A percentile compares a stretch with the other conserved stretches of the same genome.
Conservation (phyloP, 192 early-diverging fungal genomes). For the Mortierella alpina region DNA sequence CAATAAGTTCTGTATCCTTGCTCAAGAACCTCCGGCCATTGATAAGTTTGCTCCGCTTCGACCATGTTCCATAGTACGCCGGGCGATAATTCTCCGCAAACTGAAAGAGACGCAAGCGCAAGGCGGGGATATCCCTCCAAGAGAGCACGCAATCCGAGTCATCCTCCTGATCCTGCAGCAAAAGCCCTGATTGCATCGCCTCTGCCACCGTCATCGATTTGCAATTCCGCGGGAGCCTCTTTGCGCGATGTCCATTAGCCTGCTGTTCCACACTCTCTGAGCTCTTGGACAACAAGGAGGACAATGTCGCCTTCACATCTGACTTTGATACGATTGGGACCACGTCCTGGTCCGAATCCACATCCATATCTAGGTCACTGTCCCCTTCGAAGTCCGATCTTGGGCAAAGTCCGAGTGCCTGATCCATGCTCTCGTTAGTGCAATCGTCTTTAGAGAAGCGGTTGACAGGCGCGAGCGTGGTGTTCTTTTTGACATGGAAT, state of each 20-base stretch:
- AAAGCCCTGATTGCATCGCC: slow-evolving; percentile 27
- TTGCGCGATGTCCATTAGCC: slow-evolving; percentile 10
- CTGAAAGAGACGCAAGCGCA: slow-evolving; percentile 74
- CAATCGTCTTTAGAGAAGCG: slow-evolving; percentile 34
- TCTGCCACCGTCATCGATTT: slow-evolving; percentile 28
- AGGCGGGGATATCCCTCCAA: slow-evolving; percentile 48
- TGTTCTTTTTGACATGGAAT: slow-evolving; percentile 68
- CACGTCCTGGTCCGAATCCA: slow-evolving; percentile 31
- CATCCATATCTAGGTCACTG: slow-evolving; percentile 14
- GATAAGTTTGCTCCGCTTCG: slow-evolving; percentile 66
- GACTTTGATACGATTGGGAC: not conserved
- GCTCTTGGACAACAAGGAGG: slow-evolving; percentile 8
- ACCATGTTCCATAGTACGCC: slow-evolving; percentile 87
- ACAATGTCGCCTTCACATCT: slow-evolving; percentile 2
- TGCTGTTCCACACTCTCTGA: not conserved
- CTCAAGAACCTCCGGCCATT: slow-evolving; percentile 70
- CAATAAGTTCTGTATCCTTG: slow-evolving; percentile 68
- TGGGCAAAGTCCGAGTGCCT: slow-evolving; percentile 5
- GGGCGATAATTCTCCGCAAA: slow-evolving; percentile 79
- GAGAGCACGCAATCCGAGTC: slow-evolving; percentile 26
- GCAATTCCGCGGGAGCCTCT: slow-evolving; percentile 28
- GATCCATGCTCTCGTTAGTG: slow-evolving; percentile 18
- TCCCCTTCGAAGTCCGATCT: not conserved
- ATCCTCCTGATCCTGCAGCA: slow-evolving; percentile 46
- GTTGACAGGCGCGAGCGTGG: slow-evolving; percentile 57